phyloP scores from a whole-genome alignment of 345 rosid species.

The Gossypium mustelinum region DNA sequence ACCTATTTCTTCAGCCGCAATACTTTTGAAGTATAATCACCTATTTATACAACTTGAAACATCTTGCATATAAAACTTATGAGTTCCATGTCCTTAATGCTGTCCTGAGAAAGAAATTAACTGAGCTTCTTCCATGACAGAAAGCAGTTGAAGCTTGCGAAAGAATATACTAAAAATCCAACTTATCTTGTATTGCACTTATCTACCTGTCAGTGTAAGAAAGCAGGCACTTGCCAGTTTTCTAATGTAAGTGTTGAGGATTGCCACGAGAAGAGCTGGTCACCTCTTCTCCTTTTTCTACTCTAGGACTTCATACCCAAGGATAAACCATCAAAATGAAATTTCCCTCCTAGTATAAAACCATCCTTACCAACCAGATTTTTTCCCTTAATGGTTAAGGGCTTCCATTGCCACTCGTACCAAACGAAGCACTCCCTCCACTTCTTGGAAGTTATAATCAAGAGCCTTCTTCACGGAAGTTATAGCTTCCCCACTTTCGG shows the following conservation, averaged over 20 bases:
- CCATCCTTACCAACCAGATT: conserved; percentile 15
- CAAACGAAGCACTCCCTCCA: conserved; percentile 69
- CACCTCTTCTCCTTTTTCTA: conserved; percentile 9
- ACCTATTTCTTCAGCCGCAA: conserved; percentile 27
- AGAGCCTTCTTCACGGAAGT: conserved; percentile 71
- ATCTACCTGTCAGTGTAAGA: conserved; percentile 23
- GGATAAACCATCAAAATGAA: conserved; percentile 16
- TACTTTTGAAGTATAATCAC: conserved; percentile 16
- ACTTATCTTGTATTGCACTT: conserved; percentile 23
- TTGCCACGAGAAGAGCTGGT: conserved; percentile 14
- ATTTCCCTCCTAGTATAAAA: conserved; percentile 16
- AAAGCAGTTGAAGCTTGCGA: conserved; percentile 25
- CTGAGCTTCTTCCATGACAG: conserved; percentile 19
- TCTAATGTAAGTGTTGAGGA: conserved; percentile 4
- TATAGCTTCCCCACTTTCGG: conserved; percentile 53
- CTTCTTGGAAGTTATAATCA: conserved; percentile 91
- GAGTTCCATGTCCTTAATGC: conserved; percentile 19
- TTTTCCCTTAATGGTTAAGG: conserved; percentile 43
- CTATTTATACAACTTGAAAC: conserved; percentile 21
- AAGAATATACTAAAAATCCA: conserved; percentile 17
- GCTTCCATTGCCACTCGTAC: conserved; percentile 85
- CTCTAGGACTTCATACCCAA: conserved; percentile 15
- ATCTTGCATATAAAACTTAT: conserved; percentile 11
- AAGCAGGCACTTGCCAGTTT: conserved; percentile 8
- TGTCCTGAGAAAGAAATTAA: conserved; percentile 19